Evolutionary conservation across 495 filamentous ascomycete species (phyloP).

Genomic region (Aspergillus campestris): DNA sequence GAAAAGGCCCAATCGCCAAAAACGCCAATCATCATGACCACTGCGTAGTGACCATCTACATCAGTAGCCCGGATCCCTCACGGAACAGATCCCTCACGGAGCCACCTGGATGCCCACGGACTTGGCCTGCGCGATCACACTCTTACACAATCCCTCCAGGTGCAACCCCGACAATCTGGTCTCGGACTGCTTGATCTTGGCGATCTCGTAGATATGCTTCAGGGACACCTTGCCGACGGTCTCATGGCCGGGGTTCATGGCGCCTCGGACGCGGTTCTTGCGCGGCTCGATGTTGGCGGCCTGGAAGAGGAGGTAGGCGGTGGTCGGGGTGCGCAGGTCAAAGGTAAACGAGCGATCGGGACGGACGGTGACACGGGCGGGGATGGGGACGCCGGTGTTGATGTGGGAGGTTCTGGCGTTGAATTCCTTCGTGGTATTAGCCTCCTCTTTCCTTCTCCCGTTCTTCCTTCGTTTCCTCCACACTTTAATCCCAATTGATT

Average conservation of each 20-base stretch:
- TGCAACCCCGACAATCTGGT: slow-evolving; percentile 69
- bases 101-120: slow-evolving; percentile 79
- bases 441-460: not conserved
- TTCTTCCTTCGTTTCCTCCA: too few relatives aligned
- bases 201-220: slow-evolving; percentile 98
- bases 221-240: slow-evolving; percentile 72
- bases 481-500: too few relatives aligned
- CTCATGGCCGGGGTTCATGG: slow-evolving; percentile 70
- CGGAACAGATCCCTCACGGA: slow-evolving; percentile 45
- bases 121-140: slow-evolving; percentile 79
- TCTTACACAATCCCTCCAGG: slow-evolving; percentile 74
- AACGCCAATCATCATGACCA: slow-evolving; percentile 15
- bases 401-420: slow-evolving; percentile 91
- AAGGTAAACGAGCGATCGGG: slow-evolving; percentile 91
- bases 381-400: slow-evolving; percentile 74
- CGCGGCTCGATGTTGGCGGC: slow-evolving; percentile 69
- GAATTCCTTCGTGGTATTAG: slow-evolving; percentile 63
- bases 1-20: slow-evolving; percentile 10
- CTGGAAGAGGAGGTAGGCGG: slow-evolving; percentile 76
- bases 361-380: slow-evolving; percentile 82
- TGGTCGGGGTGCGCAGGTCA: slow-evolving; percentile 85
- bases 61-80: slow-evolving; percentile 28
- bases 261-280: slow-evolving; percentile 72
- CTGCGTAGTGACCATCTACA: slow-evolving; percentile 6
- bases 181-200: slow-evolving; percentile 88